phyloP scores from a whole-genome alignment of 805 yeast genomes.

The Danielia reshetovae region DNA sequence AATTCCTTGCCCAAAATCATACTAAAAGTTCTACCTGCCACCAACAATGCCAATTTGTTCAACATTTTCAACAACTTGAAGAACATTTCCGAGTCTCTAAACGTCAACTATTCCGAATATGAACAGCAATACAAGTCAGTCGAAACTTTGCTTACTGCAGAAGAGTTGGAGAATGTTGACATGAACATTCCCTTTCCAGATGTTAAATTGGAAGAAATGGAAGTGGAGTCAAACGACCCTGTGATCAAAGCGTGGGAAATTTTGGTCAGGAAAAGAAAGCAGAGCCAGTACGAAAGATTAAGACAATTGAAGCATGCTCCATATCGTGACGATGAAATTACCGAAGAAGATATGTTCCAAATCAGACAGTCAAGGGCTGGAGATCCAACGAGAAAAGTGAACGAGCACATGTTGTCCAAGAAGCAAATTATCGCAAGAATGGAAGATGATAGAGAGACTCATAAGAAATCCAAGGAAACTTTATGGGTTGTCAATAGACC shows the following conservation, averaged over 20 bases:
- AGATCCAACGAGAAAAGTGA: constrained; percentile 19
- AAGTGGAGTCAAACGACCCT: constrained; percentile 22
- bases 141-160: constrained; percentile 27
- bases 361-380: constrained; percentile 24
- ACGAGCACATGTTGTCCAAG: constrained; percentile 25
- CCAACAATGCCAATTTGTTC: constrained; percentile 33
- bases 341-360: constrained; percentile 19
- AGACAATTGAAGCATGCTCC: constrained; percentile 33
- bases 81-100: constrained; percentile 34
- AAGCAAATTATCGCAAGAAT: constrained; percentile 69
- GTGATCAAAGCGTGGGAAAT: constrained; percentile 45
- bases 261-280: constrained; percentile 42
- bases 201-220: constrained; percentile 19
- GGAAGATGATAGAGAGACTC: constrained; percentile 91
- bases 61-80: constrained; percentile 34
- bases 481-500: constrained; percentile 67
- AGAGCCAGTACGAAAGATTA: constrained; percentile 49
- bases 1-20: constrained; percentile 32
- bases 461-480: constrained; percentile 77
- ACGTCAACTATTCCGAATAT: constrained; percentile 24
- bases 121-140: constrained; percentile 26
- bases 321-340: constrained; percentile 11
- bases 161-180: constrained; percentile 31
- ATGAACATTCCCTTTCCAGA: constrained; percentile 34
- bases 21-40: constrained; percentile 31